Conservation (phyloP, 768 basidiomycete species). For the Rhodotorula toruloides region DNA sequence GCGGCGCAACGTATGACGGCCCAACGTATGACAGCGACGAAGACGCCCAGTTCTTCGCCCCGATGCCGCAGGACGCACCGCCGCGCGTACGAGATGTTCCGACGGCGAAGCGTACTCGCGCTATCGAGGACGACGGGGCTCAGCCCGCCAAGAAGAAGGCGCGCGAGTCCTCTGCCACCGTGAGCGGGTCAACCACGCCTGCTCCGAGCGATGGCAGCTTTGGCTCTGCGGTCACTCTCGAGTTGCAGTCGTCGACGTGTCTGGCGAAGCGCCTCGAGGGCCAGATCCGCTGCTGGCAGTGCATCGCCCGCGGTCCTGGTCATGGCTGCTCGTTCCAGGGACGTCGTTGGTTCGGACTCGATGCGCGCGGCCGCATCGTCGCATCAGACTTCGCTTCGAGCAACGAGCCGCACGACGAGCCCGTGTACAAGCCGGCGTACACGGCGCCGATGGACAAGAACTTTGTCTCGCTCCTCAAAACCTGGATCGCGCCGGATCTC, state of each 20-base stretch:
- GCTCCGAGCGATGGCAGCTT: no score
- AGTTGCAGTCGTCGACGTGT: constrained; percentile 27
- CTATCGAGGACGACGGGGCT: constrained; percentile 3
- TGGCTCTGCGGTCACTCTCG: no score
- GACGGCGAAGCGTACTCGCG: constrained; percentile 8
- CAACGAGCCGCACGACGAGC: constrained; percentile 1
- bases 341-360: constrained; percentile 30
- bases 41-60: no score
- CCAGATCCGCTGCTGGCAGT: constrained; percentile 29
- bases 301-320: constrained; percentile 23
- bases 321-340: constrained; percentile 30
- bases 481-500: constrained; percentile 18
- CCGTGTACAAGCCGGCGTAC: constrained; percentile 11
- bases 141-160: constrained; percentile 2
- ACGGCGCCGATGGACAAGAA: constrained; percentile 8
- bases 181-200: no score
- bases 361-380: constrained; percentile 10
- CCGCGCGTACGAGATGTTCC: not conserved
- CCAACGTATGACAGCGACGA: no score
- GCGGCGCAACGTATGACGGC: no score
- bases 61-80: no score
- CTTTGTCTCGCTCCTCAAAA: constrained; percentile 21
- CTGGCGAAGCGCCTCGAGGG: constrained; percentile 32
- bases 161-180: not conserved
- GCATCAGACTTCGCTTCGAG: constrained; percentile 12